A percentile compares a stretch with the other conserved stretches of the same genome.
phyloP scores from a whole-genome alignment of 148 eudicot species.

The Tetragonia tetragonoides region DNA sequence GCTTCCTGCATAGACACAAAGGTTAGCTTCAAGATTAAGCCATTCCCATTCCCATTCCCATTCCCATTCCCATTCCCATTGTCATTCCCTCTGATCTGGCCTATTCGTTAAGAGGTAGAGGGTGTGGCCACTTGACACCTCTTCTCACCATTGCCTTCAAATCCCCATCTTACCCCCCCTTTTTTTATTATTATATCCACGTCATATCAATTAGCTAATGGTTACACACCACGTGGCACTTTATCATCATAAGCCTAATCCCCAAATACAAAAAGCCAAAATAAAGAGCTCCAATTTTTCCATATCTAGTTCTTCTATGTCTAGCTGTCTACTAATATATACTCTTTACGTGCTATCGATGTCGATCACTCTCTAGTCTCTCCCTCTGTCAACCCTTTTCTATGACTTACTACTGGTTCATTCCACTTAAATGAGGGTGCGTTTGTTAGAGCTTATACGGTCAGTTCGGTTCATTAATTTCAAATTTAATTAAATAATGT shows the following conservation, averaged over 20 bases:
- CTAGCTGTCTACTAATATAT: too few relatives aligned
- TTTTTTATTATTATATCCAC: neutral
- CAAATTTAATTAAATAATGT: too few relatives aligned
- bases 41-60: neutral
- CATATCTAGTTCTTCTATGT: neutral
- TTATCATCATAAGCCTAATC: conserved; percentile 3
- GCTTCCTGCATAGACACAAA: neutral
- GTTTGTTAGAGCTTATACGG: too few relatives aligned
- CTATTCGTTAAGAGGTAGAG: neutral
- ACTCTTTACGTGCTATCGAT: too few relatives aligned
- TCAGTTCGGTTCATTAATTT: too few relatives aligned
- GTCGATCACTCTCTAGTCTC: too few relatives aligned
- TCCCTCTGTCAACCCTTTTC: too few relatives aligned
- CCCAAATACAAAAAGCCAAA: neutral
- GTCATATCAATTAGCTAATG: conserved; percentile 2
- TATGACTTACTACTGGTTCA: too few relatives aligned
- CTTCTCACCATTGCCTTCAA: neutral
- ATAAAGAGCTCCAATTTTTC: neutral
- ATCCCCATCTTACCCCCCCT: neutral
- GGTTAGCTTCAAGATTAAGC: neutral
- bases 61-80: neutral
- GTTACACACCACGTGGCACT: conserved; percentile 17
- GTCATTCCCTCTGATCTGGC: neutral
- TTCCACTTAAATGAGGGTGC: too few relatives aligned
- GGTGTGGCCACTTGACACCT: conserved; percentile 18